Evolutionary conservation across 371 early-diverging fungal genomes (phyloP).

Genomic region (Fennellomyces sp.): DNA sequence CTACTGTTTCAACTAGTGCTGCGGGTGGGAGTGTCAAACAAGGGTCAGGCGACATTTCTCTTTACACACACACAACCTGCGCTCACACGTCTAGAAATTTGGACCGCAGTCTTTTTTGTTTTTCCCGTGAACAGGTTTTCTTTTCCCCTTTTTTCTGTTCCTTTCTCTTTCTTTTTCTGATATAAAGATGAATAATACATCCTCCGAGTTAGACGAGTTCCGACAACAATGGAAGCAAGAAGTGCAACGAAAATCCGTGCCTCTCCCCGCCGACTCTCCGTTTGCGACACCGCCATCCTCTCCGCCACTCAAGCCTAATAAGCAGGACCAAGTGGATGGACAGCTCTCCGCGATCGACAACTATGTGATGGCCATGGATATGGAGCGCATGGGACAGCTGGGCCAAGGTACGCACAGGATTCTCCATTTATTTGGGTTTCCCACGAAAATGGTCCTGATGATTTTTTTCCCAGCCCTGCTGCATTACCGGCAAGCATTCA

Average conservation of each 20-base stretch:
- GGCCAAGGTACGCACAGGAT: conserved; percentile 28
- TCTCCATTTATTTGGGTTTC: neutral
- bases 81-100: neutral
- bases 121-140: conserved; percentile 3
- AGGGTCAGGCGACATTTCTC: conserved; percentile 7
- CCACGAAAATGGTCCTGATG: conserved; percentile 3
- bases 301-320: neutral
- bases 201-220: conserved; percentile 21
- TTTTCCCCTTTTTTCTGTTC: neutral
- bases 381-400: conserved; percentile 34
- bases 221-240: conserved; percentile 27
- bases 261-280: conserved; percentile 7
- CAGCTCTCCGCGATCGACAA: conserved; percentile 32
- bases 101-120: neutral
- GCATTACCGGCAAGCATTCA: conserved; percentile 40
- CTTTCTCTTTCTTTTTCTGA: neutral
- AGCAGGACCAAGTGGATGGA: conserved; percentile 1
- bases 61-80: neutral
- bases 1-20: neutral
- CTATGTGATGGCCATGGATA: conserved; percentile 29
- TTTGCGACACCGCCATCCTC: conserved; percentile 8
- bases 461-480: conserved; percentile 28
- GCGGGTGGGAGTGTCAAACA: conserved; percentile 7
- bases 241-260: conserved; percentile 10
- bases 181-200: neutral